Evolutionary conservation across 2,329 filamentous ascomycete species (phyloP).

Genomic region (Tolypocladium sp.): DNA sequence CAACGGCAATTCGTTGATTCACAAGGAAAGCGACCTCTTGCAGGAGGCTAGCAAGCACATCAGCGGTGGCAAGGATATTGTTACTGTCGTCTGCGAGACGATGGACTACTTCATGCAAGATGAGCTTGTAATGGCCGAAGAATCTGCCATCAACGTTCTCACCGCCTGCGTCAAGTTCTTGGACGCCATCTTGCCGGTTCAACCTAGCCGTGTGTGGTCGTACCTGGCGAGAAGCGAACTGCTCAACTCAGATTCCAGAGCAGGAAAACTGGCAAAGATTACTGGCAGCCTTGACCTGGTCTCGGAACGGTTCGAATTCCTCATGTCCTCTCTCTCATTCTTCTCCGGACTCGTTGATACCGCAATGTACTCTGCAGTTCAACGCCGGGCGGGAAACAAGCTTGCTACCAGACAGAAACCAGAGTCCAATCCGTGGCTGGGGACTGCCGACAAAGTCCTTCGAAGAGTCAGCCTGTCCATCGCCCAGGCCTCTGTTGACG

Average conservation of each 20-base stretch:
- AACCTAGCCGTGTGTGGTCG: conserved; percentile 82
- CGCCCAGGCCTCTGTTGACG: conserved; percentile 66
- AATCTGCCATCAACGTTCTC: conserved; percentile 56
- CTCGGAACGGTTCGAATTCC: conserved; percentile 65
- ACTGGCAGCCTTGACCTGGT: conserved; percentile 77
- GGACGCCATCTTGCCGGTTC: conserved; percentile 60
- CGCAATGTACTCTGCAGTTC: conserved; percentile 59
- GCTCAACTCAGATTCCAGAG: conserved; percentile 65
- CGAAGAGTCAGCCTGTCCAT: conserved; percentile 63
- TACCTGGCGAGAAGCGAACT: conserved; percentile 75
- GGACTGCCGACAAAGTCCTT: conserved; percentile 70
- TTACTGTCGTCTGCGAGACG: conserved; percentile 74
- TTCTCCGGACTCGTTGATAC: conserved; percentile 71
- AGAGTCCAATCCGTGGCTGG: conserved; percentile 50
- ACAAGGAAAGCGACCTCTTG: conserved; percentile 34
- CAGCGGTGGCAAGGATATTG: conserved; percentile 59
- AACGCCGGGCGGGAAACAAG: conserved; percentile 50
- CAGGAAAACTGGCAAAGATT: conserved; percentile 67
- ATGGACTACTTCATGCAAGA: conserved; percentile 64
- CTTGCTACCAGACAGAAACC: conserved; percentile 34
- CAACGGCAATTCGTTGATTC: conserved; percentile 20
- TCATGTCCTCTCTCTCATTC: conserved; percentile 63
- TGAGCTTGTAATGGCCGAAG: conserved; percentile 46
- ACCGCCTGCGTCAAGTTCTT: conserved; percentile 72
- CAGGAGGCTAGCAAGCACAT: conserved; percentile 46